A percentile compares a stretch with the other conserved stretches of the same genome.
These are phyloP conservation scores for Malus hybrid DNA, from an alignment of 331 rosid species.

Conservation along the genomic window DNA sequence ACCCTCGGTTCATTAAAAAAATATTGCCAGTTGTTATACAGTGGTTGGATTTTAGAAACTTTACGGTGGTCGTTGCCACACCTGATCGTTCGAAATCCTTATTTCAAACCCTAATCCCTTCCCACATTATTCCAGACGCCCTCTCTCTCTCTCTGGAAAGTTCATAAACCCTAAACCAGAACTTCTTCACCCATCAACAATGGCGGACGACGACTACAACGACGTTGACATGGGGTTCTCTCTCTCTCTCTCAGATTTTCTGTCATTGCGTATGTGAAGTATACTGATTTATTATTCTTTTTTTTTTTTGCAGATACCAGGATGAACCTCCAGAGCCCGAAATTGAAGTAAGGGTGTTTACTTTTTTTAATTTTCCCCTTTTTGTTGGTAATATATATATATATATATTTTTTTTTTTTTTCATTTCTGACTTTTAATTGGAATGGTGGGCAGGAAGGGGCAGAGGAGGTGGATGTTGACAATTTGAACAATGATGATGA, in stretches of 20 bases:
- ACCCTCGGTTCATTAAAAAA: too few species aligned
- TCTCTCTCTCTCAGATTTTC: neutral
- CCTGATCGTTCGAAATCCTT: neutral
- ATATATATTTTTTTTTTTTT: too few species aligned
- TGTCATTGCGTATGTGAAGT: neutral
- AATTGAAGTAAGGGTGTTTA: conserved; percentile 12
- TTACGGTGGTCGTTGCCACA: neutral
- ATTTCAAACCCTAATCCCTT: neutral
- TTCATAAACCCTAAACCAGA: neutral
- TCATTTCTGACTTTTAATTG: neutral
- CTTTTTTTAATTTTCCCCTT: too few species aligned
- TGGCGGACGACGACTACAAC: conserved; percentile 30
- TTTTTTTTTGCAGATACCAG: neutral
- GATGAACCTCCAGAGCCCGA: conserved; percentile 89
- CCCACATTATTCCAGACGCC: neutral
- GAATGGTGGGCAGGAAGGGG: conserved; percentile 62
- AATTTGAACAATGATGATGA: conserved; percentile 38
- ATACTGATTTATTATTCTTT: neutral
- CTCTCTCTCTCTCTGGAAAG: neutral
- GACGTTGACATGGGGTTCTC: conserved; percentile 25
- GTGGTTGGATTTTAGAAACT: too few species aligned
- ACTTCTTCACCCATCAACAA: neutral
- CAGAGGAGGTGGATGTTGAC: conserved; percentile 65
- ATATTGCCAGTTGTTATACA: too few species aligned
- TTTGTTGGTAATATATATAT: neutral